Conservation (phyloP, 495 filamentous ascomycete genomes). For the Baudoinia panamericana region DNA sequence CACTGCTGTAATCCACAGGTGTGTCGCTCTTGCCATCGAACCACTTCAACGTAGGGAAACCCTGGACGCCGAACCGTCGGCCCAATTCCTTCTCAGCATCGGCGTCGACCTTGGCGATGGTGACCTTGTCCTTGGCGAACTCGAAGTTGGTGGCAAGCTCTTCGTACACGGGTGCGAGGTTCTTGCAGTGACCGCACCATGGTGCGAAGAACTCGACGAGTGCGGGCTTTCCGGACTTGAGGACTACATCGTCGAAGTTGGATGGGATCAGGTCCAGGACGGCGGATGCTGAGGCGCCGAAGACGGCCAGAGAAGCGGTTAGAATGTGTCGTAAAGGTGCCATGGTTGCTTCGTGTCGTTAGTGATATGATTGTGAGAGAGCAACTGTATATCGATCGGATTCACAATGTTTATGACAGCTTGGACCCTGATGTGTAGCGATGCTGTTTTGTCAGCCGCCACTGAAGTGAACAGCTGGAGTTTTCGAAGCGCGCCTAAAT, state of each 20-base stretch:
- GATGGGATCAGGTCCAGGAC: slow-evolving; percentile 34
- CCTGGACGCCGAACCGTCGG: slow-evolving; percentile 73
- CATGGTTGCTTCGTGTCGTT: slow-evolving; percentile 14
- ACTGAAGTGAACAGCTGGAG: no score
- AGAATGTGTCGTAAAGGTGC: slow-evolving; percentile 5
- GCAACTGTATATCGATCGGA: no score
- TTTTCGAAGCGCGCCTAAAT: no score
- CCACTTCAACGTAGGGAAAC: slow-evolving; percentile 95
- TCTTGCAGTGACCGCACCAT: slow-evolving; percentile 99
- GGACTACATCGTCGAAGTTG: slow-evolving; percentile 82
- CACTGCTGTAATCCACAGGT: slow-evolving; percentile 74
- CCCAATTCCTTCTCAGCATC: slow-evolving; percentile 76
- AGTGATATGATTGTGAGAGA: no score
- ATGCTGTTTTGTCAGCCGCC: no score
- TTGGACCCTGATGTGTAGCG: no score
- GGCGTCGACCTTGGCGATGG: slow-evolving; percentile 90
- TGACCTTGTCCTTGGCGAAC: slow-evolving; percentile 65
- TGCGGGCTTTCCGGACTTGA: slow-evolving; percentile 86
- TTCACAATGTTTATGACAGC: no score
- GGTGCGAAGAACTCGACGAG: slow-evolving; percentile 98
- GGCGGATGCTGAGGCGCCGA: slow-evolving; percentile 6
- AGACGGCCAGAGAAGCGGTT: slow-evolving; percentile 5
- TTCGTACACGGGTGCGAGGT: slow-evolving; percentile 84
- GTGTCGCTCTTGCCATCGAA: slow-evolving; percentile 93
- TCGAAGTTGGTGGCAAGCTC: slow-evolving; percentile 68